A percentile compares a stretch with the other conserved stretches of the same genome.
Evolutionary conservation across 2,329 filamentous ascomycete genomes (phyloP).

Genomic region (Allantophomopsis lycopodina): DNA sequence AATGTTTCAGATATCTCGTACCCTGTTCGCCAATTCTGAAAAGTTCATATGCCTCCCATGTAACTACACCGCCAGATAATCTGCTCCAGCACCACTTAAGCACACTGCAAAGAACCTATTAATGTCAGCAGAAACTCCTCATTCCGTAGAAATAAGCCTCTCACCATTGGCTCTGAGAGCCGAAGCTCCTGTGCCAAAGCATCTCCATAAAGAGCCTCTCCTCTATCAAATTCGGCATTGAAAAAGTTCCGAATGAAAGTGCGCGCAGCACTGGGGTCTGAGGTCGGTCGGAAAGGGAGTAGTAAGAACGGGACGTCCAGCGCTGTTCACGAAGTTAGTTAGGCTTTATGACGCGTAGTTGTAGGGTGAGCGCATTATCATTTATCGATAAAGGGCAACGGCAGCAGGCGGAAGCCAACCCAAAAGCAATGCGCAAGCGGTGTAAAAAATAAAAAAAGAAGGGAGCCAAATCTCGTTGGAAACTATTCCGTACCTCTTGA

Average conservation of each 20-base stretch:
- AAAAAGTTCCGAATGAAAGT: constrained; percentile 92
- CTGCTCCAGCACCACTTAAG: constrained; percentile 98
- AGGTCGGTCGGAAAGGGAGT: constrained; percentile 84
- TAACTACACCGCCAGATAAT: constrained; percentile 79
- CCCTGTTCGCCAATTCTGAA: constrained; percentile 91
- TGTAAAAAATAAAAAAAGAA: too few species aligned
- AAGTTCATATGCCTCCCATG: constrained; percentile 93
- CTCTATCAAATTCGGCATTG: constrained; percentile 60
- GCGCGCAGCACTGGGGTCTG: constrained; percentile 81
- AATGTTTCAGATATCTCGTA: constrained; percentile 25
- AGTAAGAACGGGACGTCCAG: constrained; percentile 87
- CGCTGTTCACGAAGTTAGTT: constrained; percentile 31
- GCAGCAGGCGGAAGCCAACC: too few species aligned
- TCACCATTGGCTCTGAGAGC: constrained; percentile 84
- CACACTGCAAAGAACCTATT: constrained; percentile 78
- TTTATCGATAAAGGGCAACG: too few species aligned
- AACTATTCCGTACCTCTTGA: constrained; percentile 58
- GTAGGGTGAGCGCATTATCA: too few species aligned
- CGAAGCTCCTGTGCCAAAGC: constrained; percentile 72
- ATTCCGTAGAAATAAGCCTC: constrained; percentile 6
- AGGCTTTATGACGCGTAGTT: too few species aligned
- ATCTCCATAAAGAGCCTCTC: constrained; percentile 53
- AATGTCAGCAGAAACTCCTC: constrained; percentile 6
- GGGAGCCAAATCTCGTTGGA: not conserved
- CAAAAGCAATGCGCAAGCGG: too few species aligned